Conservation (phyloP, 2,329 filamentous ascomycete genomes). For the Monilinia laxa region DNA sequence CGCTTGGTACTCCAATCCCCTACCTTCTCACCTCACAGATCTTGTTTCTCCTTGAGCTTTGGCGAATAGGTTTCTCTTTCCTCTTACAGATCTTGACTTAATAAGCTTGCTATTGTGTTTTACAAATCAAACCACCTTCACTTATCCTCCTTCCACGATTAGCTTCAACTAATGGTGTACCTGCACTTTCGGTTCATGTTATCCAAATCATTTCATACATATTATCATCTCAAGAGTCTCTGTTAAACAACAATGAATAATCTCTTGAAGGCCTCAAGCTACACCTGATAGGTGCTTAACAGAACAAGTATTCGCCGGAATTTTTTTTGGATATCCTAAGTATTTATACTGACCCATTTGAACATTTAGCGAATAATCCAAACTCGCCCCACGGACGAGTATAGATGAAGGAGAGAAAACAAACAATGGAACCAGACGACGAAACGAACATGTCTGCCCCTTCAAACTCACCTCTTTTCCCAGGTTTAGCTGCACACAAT, state of each 20-base stretch:
- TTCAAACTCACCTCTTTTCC: neutral
- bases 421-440: neutral
- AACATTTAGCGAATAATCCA: neutral
- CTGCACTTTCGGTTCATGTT: too few species aligned
- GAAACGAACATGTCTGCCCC: neutral
- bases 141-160: neutral
- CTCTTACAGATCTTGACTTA: neutral
- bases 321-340: neutral
- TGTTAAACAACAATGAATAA: neutral
- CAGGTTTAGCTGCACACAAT: neutral
- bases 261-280: neutral
- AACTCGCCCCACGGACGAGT: neutral
- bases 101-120: neutral
- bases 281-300: neutral
- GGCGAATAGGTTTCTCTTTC: neutral
- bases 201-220: neutral
- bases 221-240: neutral
- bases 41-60: neutral
- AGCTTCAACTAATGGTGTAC: neutral
- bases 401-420: neutral
- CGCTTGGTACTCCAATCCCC: neutral
- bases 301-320: neutral
- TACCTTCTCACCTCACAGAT: neutral
- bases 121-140: neutral
- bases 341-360: neutral